Evolutionary conservation across 768 basidiomycete genomes (phyloP), one percentile per base, ranked within the genome.

Genomic region (Suillus paluster): DNA sequence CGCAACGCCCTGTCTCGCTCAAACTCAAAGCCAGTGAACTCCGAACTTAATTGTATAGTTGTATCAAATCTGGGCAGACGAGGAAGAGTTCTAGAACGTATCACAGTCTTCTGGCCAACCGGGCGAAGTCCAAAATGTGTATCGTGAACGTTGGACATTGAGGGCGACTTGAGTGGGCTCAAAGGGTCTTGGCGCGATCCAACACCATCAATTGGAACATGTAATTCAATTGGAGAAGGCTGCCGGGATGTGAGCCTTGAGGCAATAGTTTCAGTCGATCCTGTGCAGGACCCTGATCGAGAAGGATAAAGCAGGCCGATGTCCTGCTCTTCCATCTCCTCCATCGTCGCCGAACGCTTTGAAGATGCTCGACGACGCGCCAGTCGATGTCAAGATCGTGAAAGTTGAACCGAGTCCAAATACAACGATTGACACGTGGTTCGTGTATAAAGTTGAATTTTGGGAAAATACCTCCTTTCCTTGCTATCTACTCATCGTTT

Each of bases 51-150:
- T 25, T 70, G 67, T 57, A 66, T 75, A 21, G 67, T 72, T 56
- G 73, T 73, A 23, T 70, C 56, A 11, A 77, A 78, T 39, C 17
- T 55, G 6, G 70, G 72, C 23, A 80, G 69, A 25, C 77, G 69
- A 4, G 85, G 82, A 50, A 82, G 71, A 2, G 85, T 85, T 55
- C 71, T 77, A 12, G 85, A 84, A 21, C 84, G 79, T 25, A 78
- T 71, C 10, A 83, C 38, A 0, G 71, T 67, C 45, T 75, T 69
- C 17, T 68, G 64, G 58, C 39, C 49, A 38, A 41, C 30, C 30
- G 64, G 63, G 19, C 57, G 60, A 53, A 57, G 63, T 4, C 65
- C 66, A 15, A 64, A 60, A 33, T 64, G 62, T 12, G 58, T 59
- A 23, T 75, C 64, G 5, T 62, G 55, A 15, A 77, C 66, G 25